These are phyloP conservation scores for Fusarium sp. DNA, from an alignment of 2,329 filamentous ascomycete species.

Conservation along the genomic window DNA sequence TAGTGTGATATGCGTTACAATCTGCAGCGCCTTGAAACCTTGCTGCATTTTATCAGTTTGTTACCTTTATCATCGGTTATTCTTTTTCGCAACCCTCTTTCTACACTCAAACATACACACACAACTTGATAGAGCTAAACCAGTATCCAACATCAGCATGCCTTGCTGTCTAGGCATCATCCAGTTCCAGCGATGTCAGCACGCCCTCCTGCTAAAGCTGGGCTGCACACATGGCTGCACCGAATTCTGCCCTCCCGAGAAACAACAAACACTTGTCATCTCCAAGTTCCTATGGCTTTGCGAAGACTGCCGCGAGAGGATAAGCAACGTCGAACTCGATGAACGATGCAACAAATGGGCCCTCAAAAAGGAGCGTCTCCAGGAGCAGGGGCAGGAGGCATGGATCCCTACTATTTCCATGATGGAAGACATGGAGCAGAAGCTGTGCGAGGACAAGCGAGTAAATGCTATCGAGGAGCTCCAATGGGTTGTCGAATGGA, in stretches of 20 bases:
- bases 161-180: constrained; percentile 47
- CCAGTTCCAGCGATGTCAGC: constrained; percentile 42
- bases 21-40: constrained; percentile 5
- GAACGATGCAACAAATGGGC: constrained; percentile 21
- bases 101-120: neutral
- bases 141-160: constrained; percentile 35
- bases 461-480: constrained; percentile 40
- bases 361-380: neutral
- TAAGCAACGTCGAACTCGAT: constrained; percentile 12
- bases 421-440: constrained; percentile 12
- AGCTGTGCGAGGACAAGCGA: neutral
- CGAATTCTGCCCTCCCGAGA: constrained; percentile 32
- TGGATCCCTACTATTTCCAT: neutral
- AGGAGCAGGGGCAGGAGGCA: neutral
- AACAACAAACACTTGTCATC: constrained; percentile 36
- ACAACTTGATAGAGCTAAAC: neutral
- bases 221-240: constrained; percentile 45
- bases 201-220: constrained; percentile 44
- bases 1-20: neutral
- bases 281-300: constrained; percentile 46
- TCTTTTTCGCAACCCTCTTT: neutral
- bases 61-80: neutral
- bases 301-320: constrained; percentile 40
- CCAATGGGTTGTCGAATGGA: constrained; percentile 45
- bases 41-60: neutral